Evolutionary conservation across 1,284 basidiomycete genomes (phyloP), one percentile per base, ranked within the genome.

Genomic region (Melampsora larici-populina): DNA sequence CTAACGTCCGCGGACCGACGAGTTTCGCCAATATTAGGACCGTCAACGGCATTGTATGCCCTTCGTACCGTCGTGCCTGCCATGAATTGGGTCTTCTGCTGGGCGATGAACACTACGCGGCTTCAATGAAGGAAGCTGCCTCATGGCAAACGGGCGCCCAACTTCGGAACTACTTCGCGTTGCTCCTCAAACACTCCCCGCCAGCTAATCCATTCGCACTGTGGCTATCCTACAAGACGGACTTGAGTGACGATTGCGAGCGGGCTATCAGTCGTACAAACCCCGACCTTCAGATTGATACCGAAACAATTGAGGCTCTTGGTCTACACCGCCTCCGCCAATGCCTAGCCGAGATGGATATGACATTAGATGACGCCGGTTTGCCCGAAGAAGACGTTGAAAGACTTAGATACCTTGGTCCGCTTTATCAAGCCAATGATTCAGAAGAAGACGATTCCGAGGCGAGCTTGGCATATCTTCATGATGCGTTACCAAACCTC

Each of bases 101-200:
- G n/a, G n/a, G n/a, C n/a, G n/a, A n/a, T 21, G 81, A 81, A 0
- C 86, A 87, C 79, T 87, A 86, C 86, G 31, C 81, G 0, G 79
- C 79, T 4, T 87, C 86, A 75, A 80, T 88, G 0, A 29, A 80
- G 33, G 87, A 88, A 76, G 87, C 87, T 17, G 66, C 81, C 29
- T 68, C 72, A 0, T 86, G 87, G 82, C 84, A 86, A 51, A 85
- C 84, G 2, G 87, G 86, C 0, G 33, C 31, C 18, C 82, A 81
- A 0, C 83, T 88, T 0, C 83, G 84, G 0, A 80, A 82, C 1
- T 82, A 88, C 0, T 87, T 88, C 83, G 83, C 81, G 0, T 85
- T 83, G 2, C 82, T 87, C 2, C 82, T 87, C 0, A 65, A 84
- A 0, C 82, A 84, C 76, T 84, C 84, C 58, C 58, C 79, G 9